Evolutionary conservation across 768 basidiomycete species (phyloP), one percentile per base, ranked within the genome.

Genomic region (Collybiopsis luxurians): DNA sequence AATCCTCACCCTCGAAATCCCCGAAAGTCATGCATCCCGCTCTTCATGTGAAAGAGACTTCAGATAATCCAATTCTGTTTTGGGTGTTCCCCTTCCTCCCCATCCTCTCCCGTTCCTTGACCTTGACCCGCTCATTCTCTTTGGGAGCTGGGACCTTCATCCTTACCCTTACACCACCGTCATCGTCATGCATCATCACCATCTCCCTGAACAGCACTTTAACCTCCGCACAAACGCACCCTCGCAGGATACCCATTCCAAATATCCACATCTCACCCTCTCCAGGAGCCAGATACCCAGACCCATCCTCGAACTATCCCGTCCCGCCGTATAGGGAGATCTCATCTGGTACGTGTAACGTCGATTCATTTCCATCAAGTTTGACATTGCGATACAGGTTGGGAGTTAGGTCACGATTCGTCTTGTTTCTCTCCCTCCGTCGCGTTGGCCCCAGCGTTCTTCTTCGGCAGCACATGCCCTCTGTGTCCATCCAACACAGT

Each of bases 131-230:
- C n/a, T 24, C 42, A 5, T 44, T 17, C 42, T 5, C n/a, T 24
- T n/a, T n/a, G n/a, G 17, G 5, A 5, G 24, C n/a, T 17, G 5
- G 5, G 6, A 69, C 61, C 67, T 71, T 65, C 73, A 73, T 70
- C 31, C 67, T 73, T 71, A 71, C 13, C n/a, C n/a, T n/a, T n/a
- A n/a, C n/a, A n/a, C n/a, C n/a, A n/a, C n/a, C n/a, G n/a, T n/a
- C n/a, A n/a, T n/a, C n/a, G n/a, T n/a, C n/a, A n/a, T n/a, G n/a
- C n/a, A n/a, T n/a, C n/a, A n/a, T n/a, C n/a, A n/a, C n/a, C n/a
- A n/a, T n/a, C n/a, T n/a, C n/a, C n/a, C n/a, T n/a, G n/a, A n/a
- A n/a, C n/a, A n/a, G n/a, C n/a, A n/a, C n/a, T n/a, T n/a, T n/a
- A n/a, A n/a, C n/a, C n/a, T n/a, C n/a, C n/a, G n/a, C n/a, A n/a